Conservation (phyloP, 768 basidiomycete genomes). For the Auriscalpium vulgare region DNA sequence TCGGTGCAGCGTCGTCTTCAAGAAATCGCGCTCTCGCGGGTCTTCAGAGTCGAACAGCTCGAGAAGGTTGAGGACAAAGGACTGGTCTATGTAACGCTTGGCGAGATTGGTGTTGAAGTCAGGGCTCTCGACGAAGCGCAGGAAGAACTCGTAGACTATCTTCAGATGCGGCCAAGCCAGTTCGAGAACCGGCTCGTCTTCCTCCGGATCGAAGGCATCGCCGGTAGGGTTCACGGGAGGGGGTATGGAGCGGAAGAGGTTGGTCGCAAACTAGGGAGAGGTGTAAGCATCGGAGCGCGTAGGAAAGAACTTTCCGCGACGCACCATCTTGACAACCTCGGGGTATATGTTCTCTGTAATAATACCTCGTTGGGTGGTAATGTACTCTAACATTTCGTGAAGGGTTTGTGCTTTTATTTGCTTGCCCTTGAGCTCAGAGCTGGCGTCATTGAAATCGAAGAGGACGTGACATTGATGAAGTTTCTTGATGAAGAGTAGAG, state of each 20-base stretch:
- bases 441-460: constrained; percentile 98
- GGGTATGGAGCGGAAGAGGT: constrained; percentile 99
- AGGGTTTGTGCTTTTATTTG: constrained; percentile 97
- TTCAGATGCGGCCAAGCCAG: constrained; percentile 99
- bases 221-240: constrained; percentile 98
- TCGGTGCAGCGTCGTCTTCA: constrained; percentile 97
- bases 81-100: constrained; percentile 94
- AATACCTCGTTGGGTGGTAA: constrained; percentile 91
- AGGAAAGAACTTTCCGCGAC: constrained; percentile 20
- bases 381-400: constrained; percentile 98
- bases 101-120: constrained; percentile 98
- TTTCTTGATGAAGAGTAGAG: constrained; percentile 89
- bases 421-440: constrained; percentile 91
- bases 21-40: constrained; percentile 96
- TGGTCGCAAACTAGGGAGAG: constrained; percentile 76
- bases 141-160: constrained; percentile 99
- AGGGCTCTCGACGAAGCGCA: constrained; percentile 93
- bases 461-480: constrained; percentile 93
- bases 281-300: background rate
- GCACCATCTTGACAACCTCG: constrained; percentile 95
- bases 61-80: constrained; percentile 91
- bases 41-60: constrained; percentile 99
- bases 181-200: constrained; percentile 97
- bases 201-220: constrained; percentile 98
- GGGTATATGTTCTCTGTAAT: constrained; percentile 98